These are phyloP conservation scores for Lipomyces chichibuensis DNA, from an alignment of 805 yeast species.

Conservation along the genomic window DNA sequence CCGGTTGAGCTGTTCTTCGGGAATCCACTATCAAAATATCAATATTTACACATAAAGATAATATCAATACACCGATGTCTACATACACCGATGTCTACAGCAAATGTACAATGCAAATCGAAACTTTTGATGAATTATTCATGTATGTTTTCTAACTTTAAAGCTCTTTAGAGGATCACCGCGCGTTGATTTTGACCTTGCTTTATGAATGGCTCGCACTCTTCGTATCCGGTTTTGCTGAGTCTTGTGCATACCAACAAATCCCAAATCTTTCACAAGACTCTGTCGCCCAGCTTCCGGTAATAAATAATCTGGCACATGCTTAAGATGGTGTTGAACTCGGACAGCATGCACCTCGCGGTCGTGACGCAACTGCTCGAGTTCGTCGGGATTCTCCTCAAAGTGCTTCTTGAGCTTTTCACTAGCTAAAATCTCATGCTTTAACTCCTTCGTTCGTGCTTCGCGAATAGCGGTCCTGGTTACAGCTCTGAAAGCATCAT, in stretches of 20 bases:
- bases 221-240: conserved; percentile 38
- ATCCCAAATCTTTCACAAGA: conserved; percentile 34
- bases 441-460: conserved; percentile 87
- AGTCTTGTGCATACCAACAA: conserved; percentile 37
- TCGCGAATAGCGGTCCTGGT: conserved; percentile 88
- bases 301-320: conserved; percentile 88
- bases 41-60: too few species aligned
- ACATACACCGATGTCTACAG: not conserved
- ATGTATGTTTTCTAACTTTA: conserved; percentile 32
- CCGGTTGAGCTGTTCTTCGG: too few species aligned
- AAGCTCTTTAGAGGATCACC: conserved; percentile 66
- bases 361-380: conserved; percentile 87
- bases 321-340: conserved; percentile 79
- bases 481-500: conserved; percentile 95
- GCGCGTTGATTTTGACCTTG: conserved; percentile 40
- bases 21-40: too few species aligned
- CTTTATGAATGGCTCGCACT: conserved; percentile 33
- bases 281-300: conserved; percentile 56
- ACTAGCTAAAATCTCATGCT: conserved; percentile 81
- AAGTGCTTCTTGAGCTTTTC: conserved; percentile 91
- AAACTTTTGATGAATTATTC: not conserved
- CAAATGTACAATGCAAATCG: not conserved
- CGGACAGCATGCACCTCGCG: conserved; percentile 82
- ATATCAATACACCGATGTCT: not conserved
- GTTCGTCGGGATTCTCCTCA: conserved; percentile 95